Evolutionary conservation across 2,329 filamentous ascomycete species (phyloP), one percentile per base, ranked within the genome.

Genomic region (Sporothrix variecibatus): DNA sequence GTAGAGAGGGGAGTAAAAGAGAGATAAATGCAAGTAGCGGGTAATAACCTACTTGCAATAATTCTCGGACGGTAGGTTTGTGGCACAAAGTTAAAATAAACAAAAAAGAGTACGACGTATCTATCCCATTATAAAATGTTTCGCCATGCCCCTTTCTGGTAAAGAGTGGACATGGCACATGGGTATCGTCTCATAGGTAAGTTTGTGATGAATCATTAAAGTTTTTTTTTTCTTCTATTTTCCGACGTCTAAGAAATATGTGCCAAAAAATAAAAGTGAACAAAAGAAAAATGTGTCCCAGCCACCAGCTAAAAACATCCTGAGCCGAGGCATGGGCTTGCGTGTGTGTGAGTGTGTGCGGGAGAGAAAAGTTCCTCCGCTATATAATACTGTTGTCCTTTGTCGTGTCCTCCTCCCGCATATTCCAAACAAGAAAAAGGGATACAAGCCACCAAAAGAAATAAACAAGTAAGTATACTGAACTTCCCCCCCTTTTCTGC

Each of bases 271-370:
- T 28, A 11, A 15, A 58, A 12, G 68, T 31, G 46, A 71, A 71
- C 68, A 71, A 71, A 71, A 71, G 68, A 71, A 58, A 43, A 53
- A 9, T n/a, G 62, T 46, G 9, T 43, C 68, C 68, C 31, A 34
- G 67, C 67, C 26, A 34, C 28, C n/a, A 67, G 38, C 40, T 12
- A 28, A 11, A 67, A 28, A 40, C 62, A 67, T 28, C 62, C 62
- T 43, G 38, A 67, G 7, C 23, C 20, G 38, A 9, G 12, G 12
- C 20, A 11, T 17, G n/a, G 62, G 12, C n/a, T 28, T 43, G 34
- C 23, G 34, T 67, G 38, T 17, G 23, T 65, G 40, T 28, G 4
- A 6, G 62, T 9, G 62, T 49, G 15, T 43, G 43, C 15, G 43
- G 1, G n/a, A 17, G 60, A 26, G 7, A 5, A 28, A 34, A 34